Conservation (phyloP, 148 eudicot genomes). For the Arbutus unedo region DNA sequence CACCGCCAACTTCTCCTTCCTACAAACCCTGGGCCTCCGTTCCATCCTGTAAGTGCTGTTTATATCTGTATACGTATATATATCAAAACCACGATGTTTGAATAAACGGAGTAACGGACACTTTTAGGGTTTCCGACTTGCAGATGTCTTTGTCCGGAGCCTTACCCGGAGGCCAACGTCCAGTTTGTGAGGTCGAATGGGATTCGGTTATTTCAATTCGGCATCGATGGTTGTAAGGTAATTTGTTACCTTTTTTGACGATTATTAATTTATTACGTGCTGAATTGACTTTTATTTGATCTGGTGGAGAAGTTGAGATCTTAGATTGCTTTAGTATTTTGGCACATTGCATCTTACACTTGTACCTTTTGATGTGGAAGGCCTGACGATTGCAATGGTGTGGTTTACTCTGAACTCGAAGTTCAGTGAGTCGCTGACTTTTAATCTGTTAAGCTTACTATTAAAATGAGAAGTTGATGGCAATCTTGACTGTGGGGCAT, state of each 20-base stretch:
- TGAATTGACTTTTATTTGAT: neutral
- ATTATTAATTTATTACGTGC: neutral
- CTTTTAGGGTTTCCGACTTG: neutral
- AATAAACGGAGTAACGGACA: neutral
- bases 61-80: neutral
- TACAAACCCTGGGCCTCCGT: conserved; percentile 80
- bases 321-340: neutral
- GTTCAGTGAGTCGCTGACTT: neutral
- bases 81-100: neutral
- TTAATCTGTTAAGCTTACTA: neutral
- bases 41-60: conserved; percentile 59
- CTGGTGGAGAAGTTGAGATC: neutral
- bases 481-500: neutral
- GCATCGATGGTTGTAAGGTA: conserved; percentile 85
- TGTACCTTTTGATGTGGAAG: neutral
- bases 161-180: conserved; percentile 66
- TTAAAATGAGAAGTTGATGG: neutral
- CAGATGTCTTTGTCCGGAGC: conserved; percentile 89
- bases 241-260: neutral
- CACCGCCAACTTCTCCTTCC: conserved; percentile 56
- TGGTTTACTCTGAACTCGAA: neutral
- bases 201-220: conserved; percentile 69
- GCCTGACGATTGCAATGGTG: neutral
- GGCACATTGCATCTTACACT: neutral
- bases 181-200: conserved; percentile 71